Base-by-base conservation (phyloP, 2,329 filamentous ascomycete genomes). In the Aspergillus arachidicola region DNA sequence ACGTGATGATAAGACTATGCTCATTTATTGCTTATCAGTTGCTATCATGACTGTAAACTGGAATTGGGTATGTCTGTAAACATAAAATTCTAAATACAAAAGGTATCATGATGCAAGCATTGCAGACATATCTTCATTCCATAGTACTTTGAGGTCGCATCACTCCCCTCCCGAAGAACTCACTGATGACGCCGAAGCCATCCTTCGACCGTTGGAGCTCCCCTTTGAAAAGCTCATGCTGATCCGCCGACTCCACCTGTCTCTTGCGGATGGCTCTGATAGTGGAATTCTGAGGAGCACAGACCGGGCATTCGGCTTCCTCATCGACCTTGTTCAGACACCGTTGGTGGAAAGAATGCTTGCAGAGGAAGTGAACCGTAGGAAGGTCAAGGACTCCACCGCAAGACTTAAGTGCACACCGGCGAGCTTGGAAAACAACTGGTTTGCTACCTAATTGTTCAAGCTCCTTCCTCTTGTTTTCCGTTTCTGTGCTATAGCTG, bases 361-460 rank as follows among this genome's bases (percentile, higher is more conserved):
- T 97, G 82, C 95, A 99, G 66, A 99, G 80, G 76, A 99, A 99
- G 75, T 99, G 95, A 55, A 99, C 94, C 0, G 90, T 92, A 0
- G 95, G 95, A 14, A 98, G 83, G 68, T 97, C 94, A 21, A 98
- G 84, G 30, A 87, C 85, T 43, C 88, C 86, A 19, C 88, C 88
- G 76, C 95, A 99, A 58, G 91, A 89, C 32, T 91, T 89, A 12
- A 55, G 51, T 11, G 51, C 51, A 76, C 95, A 99, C 58, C 95
- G 87, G 38, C 93, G 94, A 0, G 93, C 89, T 76, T 96, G 92
- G 83, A 99, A 98, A 1, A 96, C 91, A 23, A 90, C 89, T 0
- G 95, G 94, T 73, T 96, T 94, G 10, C 85, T 85, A 9, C 86
- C 86, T 0, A 99, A 84, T 56, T 94, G 91, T 1, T 86, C 82